Conservation (phyloP, 129 eudicot species). For the Arctium minus region DNA sequence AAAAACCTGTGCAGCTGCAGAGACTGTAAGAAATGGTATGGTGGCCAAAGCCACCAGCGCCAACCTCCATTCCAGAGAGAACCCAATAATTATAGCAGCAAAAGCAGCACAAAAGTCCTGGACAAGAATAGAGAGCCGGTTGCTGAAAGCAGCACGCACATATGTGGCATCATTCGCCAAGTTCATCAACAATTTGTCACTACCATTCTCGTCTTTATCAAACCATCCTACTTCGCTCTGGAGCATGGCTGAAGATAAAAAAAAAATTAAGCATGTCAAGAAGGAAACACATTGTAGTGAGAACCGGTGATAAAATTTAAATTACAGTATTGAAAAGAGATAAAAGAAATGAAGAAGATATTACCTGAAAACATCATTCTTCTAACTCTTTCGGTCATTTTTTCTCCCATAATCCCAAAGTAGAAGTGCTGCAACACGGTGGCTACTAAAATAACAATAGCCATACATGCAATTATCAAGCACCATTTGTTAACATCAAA, state of each 20-base stretch:
- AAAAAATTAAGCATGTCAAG: not conserved
- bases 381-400: conserved; percentile 55
- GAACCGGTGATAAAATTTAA: not conserved
- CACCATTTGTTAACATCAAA: conserved; percentile 67
- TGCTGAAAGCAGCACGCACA: conserved; percentile 51
- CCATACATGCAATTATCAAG: conserved; percentile 58
- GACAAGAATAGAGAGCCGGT: conserved; percentile 38
- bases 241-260: conserved; percentile 42
- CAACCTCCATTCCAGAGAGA: conserved; percentile 55
- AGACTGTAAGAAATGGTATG: conserved; percentile 43
- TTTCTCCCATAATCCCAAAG: conserved; percentile 74
- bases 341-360: not conserved
- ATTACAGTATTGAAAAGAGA: not conserved
- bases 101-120: conserved; percentile 52
- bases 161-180: conserved; percentile 65
- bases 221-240: conserved; percentile 71
- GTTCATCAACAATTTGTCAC: conserved; percentile 36
- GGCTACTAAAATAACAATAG: conserved; percentile 46
- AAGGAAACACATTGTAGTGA: not conserved
- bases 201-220: conserved; percentile 49
- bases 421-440: conserved; percentile 59
- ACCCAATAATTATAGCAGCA: conserved; percentile 50
- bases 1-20: conserved; percentile 54
- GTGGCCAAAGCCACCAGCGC: conserved; percentile 45
- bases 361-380: conserved; percentile 71